A percentile compares a stretch with the other conserved stretches of the same genome.
Evolutionary conservation across 2,329 filamentous ascomycete species (phyloP).

Genomic region (Colletotrichum lentis): DNA sequence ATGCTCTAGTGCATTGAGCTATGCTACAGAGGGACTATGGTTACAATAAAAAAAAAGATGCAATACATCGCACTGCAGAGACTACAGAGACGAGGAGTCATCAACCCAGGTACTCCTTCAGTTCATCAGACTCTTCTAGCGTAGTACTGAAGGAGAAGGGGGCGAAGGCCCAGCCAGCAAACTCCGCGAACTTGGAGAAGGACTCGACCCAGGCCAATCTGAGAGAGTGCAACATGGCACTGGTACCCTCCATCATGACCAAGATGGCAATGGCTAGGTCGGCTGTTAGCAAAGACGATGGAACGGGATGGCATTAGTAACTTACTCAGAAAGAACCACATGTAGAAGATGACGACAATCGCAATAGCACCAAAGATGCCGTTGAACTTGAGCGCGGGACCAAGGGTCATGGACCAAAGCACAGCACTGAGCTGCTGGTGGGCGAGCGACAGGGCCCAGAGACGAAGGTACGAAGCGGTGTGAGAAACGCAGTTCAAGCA

Average conservation of each 20-base stretch:
- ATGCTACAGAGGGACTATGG: constrained; percentile 38
- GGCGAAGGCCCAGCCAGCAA: constrained; percentile 84
- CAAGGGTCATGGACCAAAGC: constrained; percentile 95
- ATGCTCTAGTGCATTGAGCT: constrained; percentile 37
- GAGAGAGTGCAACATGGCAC: constrained; percentile 92
- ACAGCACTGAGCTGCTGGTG: constrained; percentile 98
- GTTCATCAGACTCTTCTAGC: constrained; percentile 80
- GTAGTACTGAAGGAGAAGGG: constrained; percentile 88
- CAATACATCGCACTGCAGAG: constrained; percentile 14
- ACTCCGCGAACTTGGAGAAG: constrained; percentile 97
- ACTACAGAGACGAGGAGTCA: neutral
- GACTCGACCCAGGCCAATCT: constrained; percentile 96
- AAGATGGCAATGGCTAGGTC: constrained; percentile 65
- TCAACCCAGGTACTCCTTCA: constrained; percentile 64
- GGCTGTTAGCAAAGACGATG: constrained; percentile 11
- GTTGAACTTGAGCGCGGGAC: constrained; percentile 72
- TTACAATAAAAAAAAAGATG: constrained; percentile 36
- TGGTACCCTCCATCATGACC: constrained; percentile 95
- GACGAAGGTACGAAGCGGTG: constrained; percentile 96
- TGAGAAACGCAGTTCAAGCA: constrained; percentile 99
- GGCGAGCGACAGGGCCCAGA: constrained; percentile 96
- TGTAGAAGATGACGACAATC: constrained; percentile 81
- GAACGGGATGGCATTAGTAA: neutral
- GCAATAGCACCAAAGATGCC: constrained; percentile 78
- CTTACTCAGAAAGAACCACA: constrained; percentile 86